These are phyloP conservation scores for Colletotrichum simmondsii DNA, from an alignment of 2,329 filamentous ascomycete species.

Conservation along the genomic window DNA sequence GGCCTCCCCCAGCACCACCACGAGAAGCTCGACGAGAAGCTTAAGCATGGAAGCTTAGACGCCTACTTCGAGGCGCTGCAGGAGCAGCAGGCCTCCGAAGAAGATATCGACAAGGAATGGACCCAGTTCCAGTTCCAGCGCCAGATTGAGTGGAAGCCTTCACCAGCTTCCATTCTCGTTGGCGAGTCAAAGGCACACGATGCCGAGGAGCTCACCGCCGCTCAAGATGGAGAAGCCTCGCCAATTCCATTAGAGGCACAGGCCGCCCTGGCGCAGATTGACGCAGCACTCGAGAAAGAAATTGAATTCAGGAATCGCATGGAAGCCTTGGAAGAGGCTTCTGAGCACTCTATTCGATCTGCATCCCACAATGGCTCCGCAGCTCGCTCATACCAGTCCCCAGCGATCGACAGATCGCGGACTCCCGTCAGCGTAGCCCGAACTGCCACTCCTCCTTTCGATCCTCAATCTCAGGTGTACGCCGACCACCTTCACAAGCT, in stretches of 20 bases:
- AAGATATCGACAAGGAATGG: slow-evolving; percentile 82
- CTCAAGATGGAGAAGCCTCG: slow-evolving; percentile 47
- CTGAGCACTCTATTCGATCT: slow-evolving; percentile 51
- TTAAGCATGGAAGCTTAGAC: slow-evolving; percentile 76
- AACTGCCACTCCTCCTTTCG: slow-evolving; percentile 69
- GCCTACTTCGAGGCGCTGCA: slow-evolving; percentile 94
- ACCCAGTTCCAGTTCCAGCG: slow-evolving; percentile 90
- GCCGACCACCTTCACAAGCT: slow-evolving; percentile 84
- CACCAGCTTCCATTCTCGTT: slow-evolving; percentile 65
- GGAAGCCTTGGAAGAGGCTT: slow-evolving; percentile 55
- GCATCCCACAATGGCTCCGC: slow-evolving; percentile 50
- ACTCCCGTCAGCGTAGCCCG: slow-evolving; percentile 61
- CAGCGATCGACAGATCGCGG: slow-evolving; percentile 51
- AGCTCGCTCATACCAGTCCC: slow-evolving; percentile 49
- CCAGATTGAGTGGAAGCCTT: slow-evolving; percentile 87
- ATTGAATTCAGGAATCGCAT: slow-evolving; percentile 66
- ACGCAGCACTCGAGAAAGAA: slow-evolving; percentile 85
- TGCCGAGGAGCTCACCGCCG: slow-evolving; percentile 43
- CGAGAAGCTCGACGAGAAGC: slow-evolving; percentile 61
- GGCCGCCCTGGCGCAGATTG: slow-evolving; percentile 80
- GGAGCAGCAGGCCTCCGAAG: slow-evolving; percentile 68
- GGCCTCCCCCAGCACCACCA: slow-evolving; percentile 68
- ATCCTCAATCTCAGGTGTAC: slow-evolving; percentile 75
- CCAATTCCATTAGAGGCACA: slow-evolving; percentile 58
- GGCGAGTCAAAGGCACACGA: slow-evolving; percentile 68